These are phyloP conservation scores for Plasmodium gonderi DNA, from an alignment of 169 alveolate species.

Conservation along the genomic window DNA sequence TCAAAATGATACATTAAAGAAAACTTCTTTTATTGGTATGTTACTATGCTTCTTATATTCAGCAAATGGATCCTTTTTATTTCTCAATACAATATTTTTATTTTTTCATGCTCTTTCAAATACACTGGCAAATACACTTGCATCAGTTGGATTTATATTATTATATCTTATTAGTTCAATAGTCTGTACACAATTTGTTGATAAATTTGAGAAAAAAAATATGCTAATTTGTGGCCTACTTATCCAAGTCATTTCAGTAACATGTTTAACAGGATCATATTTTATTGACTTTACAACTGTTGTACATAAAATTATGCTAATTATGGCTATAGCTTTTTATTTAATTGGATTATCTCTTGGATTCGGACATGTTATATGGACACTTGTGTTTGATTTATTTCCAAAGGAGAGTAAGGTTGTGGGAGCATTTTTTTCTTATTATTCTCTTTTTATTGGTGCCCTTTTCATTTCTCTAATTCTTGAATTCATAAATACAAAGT, in stretches of 20 bases:
- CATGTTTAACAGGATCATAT: background rate
- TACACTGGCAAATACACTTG: conserved; percentile 3
- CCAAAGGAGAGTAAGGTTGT: conserved; percentile 45
- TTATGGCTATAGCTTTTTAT: background rate
- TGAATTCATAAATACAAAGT: background rate
- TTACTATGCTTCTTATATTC: conserved; percentile 28
- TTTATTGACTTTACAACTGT: background rate
- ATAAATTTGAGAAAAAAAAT: background rate
- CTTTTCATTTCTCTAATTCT: conserved; percentile 8
- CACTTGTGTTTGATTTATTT: conserved; percentile 30
- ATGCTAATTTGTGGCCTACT: conserved; percentile 17
- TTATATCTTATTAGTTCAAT: conserved; percentile 22
- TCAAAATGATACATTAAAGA: conserved; percentile 11
- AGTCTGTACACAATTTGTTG: background rate
- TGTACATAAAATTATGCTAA: conserved; percentile 11
- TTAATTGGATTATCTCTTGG: conserved; percentile 50
- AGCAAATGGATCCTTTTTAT: conserved; percentile 27
- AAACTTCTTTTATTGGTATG: background rate
- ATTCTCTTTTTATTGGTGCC: conserved; percentile 40
- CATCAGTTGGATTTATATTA: conserved; percentile 5
- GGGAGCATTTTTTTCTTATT: conserved; percentile 34
- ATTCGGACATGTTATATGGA: conserved; percentile 71
- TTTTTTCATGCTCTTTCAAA: background rate
- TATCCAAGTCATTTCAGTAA: conserved; percentile 3
- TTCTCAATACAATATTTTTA: conserved; percentile 10